Evolutionary conservation across 2,329 filamentous ascomycete genomes (phyloP).

Genomic region (Botryosphaeria dothidea): DNA sequence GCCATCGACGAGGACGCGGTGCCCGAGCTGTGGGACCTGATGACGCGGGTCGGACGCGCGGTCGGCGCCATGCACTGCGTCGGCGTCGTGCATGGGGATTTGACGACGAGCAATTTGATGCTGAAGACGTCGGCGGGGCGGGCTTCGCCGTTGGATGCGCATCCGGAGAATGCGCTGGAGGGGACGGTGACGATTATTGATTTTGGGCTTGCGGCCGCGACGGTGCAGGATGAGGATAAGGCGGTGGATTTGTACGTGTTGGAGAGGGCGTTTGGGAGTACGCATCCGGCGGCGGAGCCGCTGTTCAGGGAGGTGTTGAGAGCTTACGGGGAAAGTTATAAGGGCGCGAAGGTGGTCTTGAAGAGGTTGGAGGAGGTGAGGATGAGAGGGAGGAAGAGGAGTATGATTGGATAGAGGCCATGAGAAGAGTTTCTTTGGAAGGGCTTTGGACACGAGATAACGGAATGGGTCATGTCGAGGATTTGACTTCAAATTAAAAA

Average conservation of each 20-base stretch:
- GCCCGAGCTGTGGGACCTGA: conserved; percentile 56
- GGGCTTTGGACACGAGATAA: neutral
- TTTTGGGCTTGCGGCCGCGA: conserved; percentile 85
- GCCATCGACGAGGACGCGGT: conserved; percentile 10
- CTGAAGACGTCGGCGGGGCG: conserved; percentile 46
- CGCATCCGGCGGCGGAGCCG: conserved; percentile 81
- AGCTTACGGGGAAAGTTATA: conserved; percentile 73
- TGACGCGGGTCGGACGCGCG: conserved; percentile 69
- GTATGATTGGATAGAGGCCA: conserved; percentile 76
- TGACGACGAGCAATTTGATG: conserved; percentile 98
- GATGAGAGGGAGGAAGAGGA: conserved; percentile 91
- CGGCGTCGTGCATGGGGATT: conserved; percentile 91
- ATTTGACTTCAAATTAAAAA: neutral
- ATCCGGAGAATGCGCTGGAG: conserved; percentile 40
- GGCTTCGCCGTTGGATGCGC: neutral
- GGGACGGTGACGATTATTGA: conserved; percentile 91
- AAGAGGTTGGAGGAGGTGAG: conserved; percentile 88
- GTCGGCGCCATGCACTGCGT: conserved; percentile 76
- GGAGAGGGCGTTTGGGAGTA: conserved; percentile 91
- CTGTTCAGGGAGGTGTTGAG: conserved; percentile 73
- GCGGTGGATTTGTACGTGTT: conserved; percentile 96
- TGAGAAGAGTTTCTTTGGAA: neutral
- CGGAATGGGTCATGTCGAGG: neutral
- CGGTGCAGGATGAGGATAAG: conserved; percentile 82
- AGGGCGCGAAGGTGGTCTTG: conserved; percentile 72